A percentile compares a stretch with the other conserved stretches of the same genome.
phyloP scores from a whole-genome alignment of 2,329 filamentous ascomycete genomes.

The Clarireedia sp. region DNA sequence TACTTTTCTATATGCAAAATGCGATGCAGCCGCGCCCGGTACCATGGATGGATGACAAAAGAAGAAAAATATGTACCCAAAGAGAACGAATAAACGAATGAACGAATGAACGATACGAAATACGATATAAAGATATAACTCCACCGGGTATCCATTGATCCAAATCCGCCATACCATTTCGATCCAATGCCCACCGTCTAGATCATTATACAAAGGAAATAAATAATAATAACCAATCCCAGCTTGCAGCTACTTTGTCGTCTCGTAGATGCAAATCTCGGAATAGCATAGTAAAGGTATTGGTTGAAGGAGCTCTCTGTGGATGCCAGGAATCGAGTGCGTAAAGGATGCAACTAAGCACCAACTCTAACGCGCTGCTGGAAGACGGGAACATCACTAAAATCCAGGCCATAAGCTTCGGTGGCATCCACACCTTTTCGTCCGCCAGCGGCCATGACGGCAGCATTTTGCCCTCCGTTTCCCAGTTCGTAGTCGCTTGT shows the following conservation, averaged over 20 bases:
- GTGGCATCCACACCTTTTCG: conserved; percentile 13
- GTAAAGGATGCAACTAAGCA: not conserved
- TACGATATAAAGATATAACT: no score
- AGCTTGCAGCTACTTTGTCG: not conserved
- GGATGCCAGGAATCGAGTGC: not conserved
- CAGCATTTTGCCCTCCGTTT: conserved; percentile 13
- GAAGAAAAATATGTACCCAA: no score
- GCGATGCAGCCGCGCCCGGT: no score
- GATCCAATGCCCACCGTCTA: not conserved
- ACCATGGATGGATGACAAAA: no score
- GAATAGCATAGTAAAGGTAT: no score
- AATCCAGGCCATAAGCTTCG: conserved; percentile 18
- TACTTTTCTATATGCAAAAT: no score
- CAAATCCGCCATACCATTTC: not conserved
- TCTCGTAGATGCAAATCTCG: no score
- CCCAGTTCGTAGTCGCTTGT: conserved; percentile 15
- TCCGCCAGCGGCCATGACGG: conserved; percentile 3
- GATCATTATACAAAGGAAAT: not conserved
- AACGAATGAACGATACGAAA: no score
- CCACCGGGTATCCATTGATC: not conserved
- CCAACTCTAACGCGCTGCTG: conserved; percentile 12
- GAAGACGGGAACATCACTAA: conserved; percentile 22
- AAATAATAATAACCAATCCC: not conserved
- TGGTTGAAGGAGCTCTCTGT: no score
- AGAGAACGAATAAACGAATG: no score